Percentiles rank a stretch among this genome's conserved stretches.
Evolutionary conservation across 2,329 filamentous ascomycete genomes (phyloP).

Genomic region (Diaporthe destruens): DNA sequence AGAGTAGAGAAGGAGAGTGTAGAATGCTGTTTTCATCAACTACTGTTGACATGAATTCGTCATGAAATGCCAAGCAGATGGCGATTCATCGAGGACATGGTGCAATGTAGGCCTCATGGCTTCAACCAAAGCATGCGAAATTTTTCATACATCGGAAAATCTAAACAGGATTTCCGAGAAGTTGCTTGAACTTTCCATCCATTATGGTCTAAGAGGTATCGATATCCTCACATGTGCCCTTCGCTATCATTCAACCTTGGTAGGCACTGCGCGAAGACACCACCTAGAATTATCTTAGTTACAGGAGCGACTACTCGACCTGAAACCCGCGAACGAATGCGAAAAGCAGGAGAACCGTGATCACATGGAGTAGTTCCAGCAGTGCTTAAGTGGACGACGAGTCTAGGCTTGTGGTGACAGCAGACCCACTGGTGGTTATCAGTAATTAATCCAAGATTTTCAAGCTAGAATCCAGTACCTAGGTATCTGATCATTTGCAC

Average conservation of each 20-base stretch:
- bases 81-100: background rate
- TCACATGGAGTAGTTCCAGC: background rate
- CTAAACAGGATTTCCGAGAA: background rate
- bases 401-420: background rate
- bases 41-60: background rate
- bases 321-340: background rate
- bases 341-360: background rate
- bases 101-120: background rate
- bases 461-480: background rate
- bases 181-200: background rate
- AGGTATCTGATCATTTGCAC: background rate
- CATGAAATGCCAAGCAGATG: background rate
- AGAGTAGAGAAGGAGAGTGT: background rate
- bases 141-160: background rate
- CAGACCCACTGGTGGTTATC: background rate
- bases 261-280: background rate
- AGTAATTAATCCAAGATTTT: background rate
- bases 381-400: background rate
- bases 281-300: background rate
- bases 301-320: background rate
- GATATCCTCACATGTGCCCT: background rate
- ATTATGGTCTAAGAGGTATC: background rate
- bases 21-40: background rate
- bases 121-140: background rate
- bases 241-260: background rate